Percentiles rank a stretch among this genome's conserved stretches.
These are phyloP conservation scores for Pichia kudriavzevii DNA, from an alignment of 1,139 yeast genomes.

Conservation along the genomic window DNA sequence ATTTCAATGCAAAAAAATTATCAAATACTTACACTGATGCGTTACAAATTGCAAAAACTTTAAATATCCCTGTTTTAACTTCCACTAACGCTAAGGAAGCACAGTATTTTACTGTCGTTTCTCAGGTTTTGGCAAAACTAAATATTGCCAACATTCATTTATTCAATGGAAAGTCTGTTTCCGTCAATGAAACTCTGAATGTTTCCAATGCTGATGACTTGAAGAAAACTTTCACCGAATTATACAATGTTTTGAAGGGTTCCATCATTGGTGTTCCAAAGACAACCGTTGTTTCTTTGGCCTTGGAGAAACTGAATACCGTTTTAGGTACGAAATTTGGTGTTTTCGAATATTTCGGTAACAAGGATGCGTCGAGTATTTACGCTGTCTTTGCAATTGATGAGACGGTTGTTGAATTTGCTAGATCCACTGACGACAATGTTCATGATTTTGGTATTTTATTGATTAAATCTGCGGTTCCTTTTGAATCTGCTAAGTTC, in stretches of 20 bases:
- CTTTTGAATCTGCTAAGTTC: constrained; percentile 61
- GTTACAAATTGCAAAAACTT: constrained; percentile 52
- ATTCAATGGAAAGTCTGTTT: constrained; percentile 71
- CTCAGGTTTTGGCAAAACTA: constrained; percentile 51
- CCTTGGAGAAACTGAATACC: constrained; percentile 46
- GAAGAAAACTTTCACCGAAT: constrained; percentile 34
- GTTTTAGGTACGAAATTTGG: constrained; percentile 49
- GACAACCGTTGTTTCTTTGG: constrained; percentile 35
- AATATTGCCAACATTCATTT: constrained; percentile 60
- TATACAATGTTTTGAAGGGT: constrained; percentile 28
- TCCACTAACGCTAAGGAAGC: constrained; percentile 58
- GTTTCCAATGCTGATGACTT: constrained; percentile 42
- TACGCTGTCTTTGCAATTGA: constrained; percentile 73
- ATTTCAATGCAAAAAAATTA: constrained; percentile 41
- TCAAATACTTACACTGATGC: constrained; percentile 65
- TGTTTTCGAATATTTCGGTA: constrained; percentile 69
- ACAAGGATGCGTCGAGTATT: constrained; percentile 53
- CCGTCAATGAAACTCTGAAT: constrained; percentile 44
- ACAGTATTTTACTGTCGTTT: constrained; percentile 60
- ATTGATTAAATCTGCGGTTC: constrained; percentile 70
- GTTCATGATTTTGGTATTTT: constrained; percentile 49
- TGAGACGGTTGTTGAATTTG: constrained; percentile 47
- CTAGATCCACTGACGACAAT: constrained; percentile 37
- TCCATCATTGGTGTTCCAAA: constrained; percentile 21
- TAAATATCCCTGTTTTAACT: constrained; percentile 66